Percentiles rank a stretch among this genome's conserved stretches.
phyloP scores from a whole-genome alignment of 352 stramenopile genomes.

The Pythium apleroticum region DNA sequence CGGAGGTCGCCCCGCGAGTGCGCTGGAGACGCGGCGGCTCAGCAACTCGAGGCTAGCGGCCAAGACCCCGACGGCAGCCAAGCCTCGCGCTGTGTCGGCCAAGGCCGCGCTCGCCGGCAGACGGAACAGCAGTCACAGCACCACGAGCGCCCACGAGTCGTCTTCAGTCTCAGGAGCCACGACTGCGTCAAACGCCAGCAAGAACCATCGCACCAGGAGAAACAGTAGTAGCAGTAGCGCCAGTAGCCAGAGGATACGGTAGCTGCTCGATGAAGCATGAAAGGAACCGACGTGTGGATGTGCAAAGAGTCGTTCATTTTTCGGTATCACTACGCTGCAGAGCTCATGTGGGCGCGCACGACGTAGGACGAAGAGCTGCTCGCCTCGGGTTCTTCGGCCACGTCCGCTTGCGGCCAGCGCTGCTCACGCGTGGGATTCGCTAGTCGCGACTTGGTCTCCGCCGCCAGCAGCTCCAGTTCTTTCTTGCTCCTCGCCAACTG shows the following conservation, averaged over 20 bases:
- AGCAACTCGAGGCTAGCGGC: constrained; percentile 3
- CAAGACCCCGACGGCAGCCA: not conserved
- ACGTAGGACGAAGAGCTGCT: constrained; percentile 12
- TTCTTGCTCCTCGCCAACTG: not conserved
- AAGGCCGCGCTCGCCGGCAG: not conserved
- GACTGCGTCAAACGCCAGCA: too few relatives aligned
- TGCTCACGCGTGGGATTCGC: not conserved
- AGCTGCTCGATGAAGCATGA: constrained; percentile 15
- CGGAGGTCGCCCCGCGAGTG: constrained; percentile 15
- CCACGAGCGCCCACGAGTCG: not conserved
- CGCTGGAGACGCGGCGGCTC: constrained; percentile 1
- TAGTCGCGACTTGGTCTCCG: constrained; percentile 1
- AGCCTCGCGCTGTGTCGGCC: constrained; percentile 12
- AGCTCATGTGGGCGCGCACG: constrained; percentile 23
- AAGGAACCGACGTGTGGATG: not conserved
- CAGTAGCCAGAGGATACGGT: not conserved
- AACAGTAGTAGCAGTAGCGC: constrained; percentile 4
- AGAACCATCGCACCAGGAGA: not conserved
- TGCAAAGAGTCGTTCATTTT: too few relatives aligned
- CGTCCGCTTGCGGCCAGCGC: not conserved
- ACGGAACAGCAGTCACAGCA: constrained; percentile 3
- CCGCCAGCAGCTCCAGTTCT: not conserved
- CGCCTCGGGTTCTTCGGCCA: constrained; percentile 2
- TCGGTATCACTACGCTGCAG: constrained; percentile 15
- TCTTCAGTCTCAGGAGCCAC: not conserved